These are phyloP conservation scores for Oxyria digyna DNA, from an alignment of 148 eudicot genomes.

Conservation along the genomic window DNA sequence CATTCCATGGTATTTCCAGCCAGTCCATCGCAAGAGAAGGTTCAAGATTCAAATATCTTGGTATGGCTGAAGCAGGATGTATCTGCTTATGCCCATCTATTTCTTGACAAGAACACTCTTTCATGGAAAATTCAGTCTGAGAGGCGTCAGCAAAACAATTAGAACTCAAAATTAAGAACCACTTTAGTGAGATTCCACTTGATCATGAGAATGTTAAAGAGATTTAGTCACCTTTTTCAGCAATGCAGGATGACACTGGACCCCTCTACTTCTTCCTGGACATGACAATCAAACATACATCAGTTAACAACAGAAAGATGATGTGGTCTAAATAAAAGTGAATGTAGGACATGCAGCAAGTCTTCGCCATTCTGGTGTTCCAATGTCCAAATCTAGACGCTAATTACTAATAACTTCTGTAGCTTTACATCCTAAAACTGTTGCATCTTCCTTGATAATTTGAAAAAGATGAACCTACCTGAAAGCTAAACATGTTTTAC, in stretches of 20 bases:
- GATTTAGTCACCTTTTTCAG: neutral
- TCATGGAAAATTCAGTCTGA: neutral
- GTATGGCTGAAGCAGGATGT: conserved; percentile 22
- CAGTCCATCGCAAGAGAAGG: conserved; percentile 99
- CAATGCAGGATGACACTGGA: neutral
- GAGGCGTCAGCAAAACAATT: neutral
- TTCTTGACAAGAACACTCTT: neutral
- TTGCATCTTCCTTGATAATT: neutral
- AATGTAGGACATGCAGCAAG: neutral
- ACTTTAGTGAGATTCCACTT: neutral
- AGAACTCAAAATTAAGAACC: neutral
- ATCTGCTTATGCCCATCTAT: neutral
- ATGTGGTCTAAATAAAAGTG: neutral
- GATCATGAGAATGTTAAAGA: neutral
- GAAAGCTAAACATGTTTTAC: too few relatives aligned
- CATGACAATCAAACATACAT: neutral
- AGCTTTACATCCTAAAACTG: neutral
- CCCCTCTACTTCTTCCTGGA: conserved; percentile 3
- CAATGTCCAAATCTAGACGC: neutral
- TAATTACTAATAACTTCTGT: neutral
- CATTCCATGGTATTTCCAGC: conserved; percentile 96
- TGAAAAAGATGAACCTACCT: neutral
- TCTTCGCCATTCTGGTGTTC: neutral
- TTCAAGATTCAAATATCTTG: conserved; percentile 74
- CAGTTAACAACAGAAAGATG: neutral